Percentiles rank a stretch among this genome's conserved stretches.
These are phyloP conservation scores for Entoloma clypeatum DNA, from an alignment of 1,284 basidiomycete species.

Conservation along the genomic window DNA sequence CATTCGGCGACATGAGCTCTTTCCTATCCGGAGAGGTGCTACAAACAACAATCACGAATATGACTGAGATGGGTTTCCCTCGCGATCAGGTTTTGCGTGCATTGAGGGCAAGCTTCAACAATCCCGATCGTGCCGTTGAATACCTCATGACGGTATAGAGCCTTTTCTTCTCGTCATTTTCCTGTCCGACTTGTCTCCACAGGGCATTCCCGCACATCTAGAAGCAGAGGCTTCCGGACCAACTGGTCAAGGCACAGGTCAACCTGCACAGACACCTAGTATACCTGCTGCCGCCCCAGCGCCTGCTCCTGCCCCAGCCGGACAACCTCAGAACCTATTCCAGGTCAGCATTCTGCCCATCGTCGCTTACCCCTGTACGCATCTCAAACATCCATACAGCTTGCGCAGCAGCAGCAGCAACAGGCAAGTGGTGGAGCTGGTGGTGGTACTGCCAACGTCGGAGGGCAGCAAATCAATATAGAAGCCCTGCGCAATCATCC, in stretches of 20 bases:
- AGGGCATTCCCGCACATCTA: conserved; percentile 83
- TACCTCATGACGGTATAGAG: conserved; percentile 89
- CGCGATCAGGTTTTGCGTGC: conserved; percentile 84
- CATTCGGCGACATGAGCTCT: conserved; percentile 48
- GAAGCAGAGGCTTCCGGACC: conserved; percentile 43
- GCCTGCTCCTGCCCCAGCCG: conserved; percentile 31
- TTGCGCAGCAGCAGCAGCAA: conserved; percentile 71
- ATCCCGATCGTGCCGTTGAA: conserved; percentile 96
- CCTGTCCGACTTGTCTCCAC: conserved; percentile 9
- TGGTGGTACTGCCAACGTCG: conserved; percentile 30
- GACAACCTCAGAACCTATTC: conserved; percentile 69
- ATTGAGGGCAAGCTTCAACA: conserved; percentile 94
- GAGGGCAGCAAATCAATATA: conserved; percentile 43
- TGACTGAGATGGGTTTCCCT: conserved; percentile 95
- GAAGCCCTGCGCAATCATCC: conserved; percentile 56
- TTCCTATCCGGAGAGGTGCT: conserved; percentile 77
- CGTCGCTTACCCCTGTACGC: conserved; percentile 1
- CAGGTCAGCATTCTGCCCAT: conserved; percentile 42
- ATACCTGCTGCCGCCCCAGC: conserved; percentile 34
- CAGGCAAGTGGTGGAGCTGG: conserved; percentile 33
- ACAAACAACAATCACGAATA: conserved; percentile 73
- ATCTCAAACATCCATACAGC: conserved; percentile 33
- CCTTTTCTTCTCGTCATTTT: conserved; percentile 2
- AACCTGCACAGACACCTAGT: conserved; percentile 32
- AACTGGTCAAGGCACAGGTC: conserved; percentile 31